Base-by-base conservation (phyloP, 768 basidiomycete genomes). In the Boletus barrowsii region DNA sequence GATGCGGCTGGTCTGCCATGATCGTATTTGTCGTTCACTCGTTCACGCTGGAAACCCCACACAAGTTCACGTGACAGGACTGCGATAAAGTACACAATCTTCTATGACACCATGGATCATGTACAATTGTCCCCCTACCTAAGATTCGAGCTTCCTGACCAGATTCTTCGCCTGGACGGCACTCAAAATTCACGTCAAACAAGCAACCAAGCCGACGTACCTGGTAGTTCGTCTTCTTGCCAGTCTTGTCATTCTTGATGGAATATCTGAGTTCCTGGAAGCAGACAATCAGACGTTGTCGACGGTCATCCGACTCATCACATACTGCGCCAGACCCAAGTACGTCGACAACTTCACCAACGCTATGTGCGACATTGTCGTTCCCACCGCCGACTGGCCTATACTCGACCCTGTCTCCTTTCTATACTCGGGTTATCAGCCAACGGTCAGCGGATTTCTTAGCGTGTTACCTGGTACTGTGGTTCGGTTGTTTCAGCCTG, bases 1-100 rank as follows among this genome's bases (percentile, higher is more conserved):
- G 81, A 56, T 87, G 82, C 4, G 86, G 79, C 51, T 82, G 81
- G 48, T 80, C 78, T 5, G 66, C 36, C 8, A 9, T 26, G 7
- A 8, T 26, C 26, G 26, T 26, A 26, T 26, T 2, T 26, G 9
- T 26, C 26, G 26, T 26, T 26, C 26, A 26, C 26, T 26, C 26
- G 8, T 9, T 26, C 26, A 26, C 26, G 7, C 24, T 18, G n/a
- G 43, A 26, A 26, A 29, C 14, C 7, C 1, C 26, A 26, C 7
- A 26, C 37, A n/a, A 4, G 11, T 40, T 53, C 52, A 17, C 4
- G 57, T 59, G 61, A 54, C 57, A 59, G 56, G 54, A 50, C 54
- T 13, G 11, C 41, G 2, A 26, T 18, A 39, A 42, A 35, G 40
- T 54, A 57, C 56, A 61, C 39, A 11, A 11, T 18, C 3, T 36